Conservation (phyloP, 306 rosid genomes). For the Trichosanthes truncata region DNA sequence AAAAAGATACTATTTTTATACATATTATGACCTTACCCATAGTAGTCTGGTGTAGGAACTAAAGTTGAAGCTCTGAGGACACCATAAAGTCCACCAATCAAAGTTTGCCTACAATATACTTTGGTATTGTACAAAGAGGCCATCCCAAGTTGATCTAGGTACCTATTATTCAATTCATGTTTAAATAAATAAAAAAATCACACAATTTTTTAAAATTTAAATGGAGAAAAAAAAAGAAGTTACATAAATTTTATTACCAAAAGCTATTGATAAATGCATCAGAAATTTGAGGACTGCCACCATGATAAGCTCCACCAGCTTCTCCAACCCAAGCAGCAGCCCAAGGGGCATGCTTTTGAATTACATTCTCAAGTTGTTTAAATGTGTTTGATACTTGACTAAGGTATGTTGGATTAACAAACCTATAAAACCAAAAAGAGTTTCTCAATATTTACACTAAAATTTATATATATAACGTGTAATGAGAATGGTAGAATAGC, state of each 20-base stretch:
- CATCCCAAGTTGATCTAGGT: background rate
- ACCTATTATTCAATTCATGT: background rate
- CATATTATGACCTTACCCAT: background rate
- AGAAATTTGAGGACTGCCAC: constrained; percentile 65
- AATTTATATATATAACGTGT: background rate
- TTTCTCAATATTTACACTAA: background rate
- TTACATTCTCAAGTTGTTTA: constrained; percentile 33
- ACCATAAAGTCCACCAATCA: background rate
- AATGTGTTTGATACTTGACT: too few species aligned
- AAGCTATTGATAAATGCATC: constrained; percentile 26
- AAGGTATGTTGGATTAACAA: too few species aligned
- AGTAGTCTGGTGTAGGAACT: background rate
- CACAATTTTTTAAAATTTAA: too few species aligned
- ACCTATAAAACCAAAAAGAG: constrained; percentile 13
- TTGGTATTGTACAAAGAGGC: background rate
- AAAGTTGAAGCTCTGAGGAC: background rate
- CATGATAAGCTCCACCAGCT: constrained; percentile 83
- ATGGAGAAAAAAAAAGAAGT: too few species aligned
- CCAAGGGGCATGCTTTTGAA: constrained; percentile 33
- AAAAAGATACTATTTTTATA: too few species aligned
- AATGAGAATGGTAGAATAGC: background rate
- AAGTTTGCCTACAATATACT: background rate
- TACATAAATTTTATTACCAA: too few species aligned
- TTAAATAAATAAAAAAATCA: too few species aligned
- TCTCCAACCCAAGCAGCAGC: constrained; percentile 73